These are phyloP conservation scores for Gliomastix tumulicola DNA, from an alignment of 2,329 filamentous ascomycete species.

Conservation along the genomic window DNA sequence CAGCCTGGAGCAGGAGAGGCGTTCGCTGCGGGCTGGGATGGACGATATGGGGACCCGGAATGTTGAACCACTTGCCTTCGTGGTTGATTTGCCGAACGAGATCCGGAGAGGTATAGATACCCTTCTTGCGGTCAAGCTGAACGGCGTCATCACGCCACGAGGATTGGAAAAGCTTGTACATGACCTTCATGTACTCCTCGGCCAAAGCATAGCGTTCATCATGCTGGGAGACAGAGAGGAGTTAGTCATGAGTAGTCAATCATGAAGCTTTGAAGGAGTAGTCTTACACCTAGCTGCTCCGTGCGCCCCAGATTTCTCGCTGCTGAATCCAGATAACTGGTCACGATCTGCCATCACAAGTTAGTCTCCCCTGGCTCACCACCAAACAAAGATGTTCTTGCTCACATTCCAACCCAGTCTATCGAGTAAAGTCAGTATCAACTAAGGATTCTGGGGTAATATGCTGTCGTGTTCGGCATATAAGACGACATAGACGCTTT, in stretches of 20 bases:
- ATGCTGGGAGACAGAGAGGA: too few relatives aligned
- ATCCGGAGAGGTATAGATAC: conserved; percentile 44
- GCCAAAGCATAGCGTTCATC: conserved; percentile 59
- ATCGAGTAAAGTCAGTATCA: too few relatives aligned
- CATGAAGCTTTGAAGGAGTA: too few relatives aligned
- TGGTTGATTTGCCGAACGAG: conserved; percentile 62
- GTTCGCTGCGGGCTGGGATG: conserved; percentile 62
- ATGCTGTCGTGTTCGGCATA: too few relatives aligned
- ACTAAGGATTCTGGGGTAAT: too few relatives aligned
- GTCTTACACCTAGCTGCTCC: conserved; percentile 34
- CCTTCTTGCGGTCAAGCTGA: conserved; percentile 46
- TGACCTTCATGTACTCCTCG: conserved; percentile 57
- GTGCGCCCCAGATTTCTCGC: conserved; percentile 56
- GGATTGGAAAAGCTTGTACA: conserved; percentile 61
- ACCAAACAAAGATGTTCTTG: too few relatives aligned
- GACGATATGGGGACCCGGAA: conserved; percentile 59
- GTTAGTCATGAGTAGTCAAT: not conserved
- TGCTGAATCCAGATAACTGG: conserved; percentile 63
- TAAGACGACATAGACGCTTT: too few relatives aligned
- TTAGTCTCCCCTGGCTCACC: too few relatives aligned
- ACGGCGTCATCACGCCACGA: conserved; percentile 64
- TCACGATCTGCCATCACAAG: conserved; percentile 48
- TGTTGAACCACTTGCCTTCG: conserved; percentile 53
- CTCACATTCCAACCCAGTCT: conserved; percentile 50
- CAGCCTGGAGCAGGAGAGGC: conserved; percentile 63